Conservation (phyloP, 306 rosid genomes). For the Quercus berberidifolia region DNA sequence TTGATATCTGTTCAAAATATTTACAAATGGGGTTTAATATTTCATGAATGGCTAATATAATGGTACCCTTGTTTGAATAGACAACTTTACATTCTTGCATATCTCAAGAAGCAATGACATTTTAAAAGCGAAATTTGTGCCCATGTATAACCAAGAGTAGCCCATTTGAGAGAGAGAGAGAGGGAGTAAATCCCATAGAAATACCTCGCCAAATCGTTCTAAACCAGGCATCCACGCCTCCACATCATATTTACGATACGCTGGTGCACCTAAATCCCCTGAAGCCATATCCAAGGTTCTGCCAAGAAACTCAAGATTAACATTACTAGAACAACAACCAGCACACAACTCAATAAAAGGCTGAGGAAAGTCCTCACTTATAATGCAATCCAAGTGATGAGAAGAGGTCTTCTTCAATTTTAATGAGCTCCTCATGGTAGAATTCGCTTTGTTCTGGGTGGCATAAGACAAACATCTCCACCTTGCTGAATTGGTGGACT, state of each 20-base stretch:
- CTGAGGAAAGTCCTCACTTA: slow-evolving; percentile 44
- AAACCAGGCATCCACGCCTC: slow-evolving; percentile 99
- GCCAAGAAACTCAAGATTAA: slow-evolving; percentile 25
- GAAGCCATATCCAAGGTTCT: slow-evolving; percentile 97
- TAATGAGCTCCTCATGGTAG: slow-evolving; percentile 81
- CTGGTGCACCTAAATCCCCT: slow-evolving; percentile 93
- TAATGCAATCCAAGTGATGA: slow-evolving; percentile 79
- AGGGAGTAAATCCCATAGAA: neutral
- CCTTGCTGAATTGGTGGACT: slow-evolving; percentile 98
- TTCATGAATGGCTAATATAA: neutral
- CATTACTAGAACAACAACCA: slow-evolving; percentile 10
- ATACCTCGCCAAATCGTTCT: slow-evolving; percentile 92
- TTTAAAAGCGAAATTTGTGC: neutral
- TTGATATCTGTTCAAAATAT: slow-evolving; percentile 64
- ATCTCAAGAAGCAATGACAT: neutral
- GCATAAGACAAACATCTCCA: slow-evolving; percentile 89
- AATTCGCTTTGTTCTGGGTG: slow-evolving; percentile 78
- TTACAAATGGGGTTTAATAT: slow-evolving; percentile 2
- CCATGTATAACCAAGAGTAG: neutral
- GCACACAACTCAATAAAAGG: slow-evolving; percentile 17
- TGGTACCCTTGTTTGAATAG: neutral
- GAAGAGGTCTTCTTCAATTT: slow-evolving; percentile 83
- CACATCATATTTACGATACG: slow-evolving; percentile 83
- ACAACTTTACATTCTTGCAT: neutral
- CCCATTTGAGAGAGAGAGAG: neutral